Base-by-base conservation (phyloP, 2,329 filamentous ascomycete species). In the Fusarium papillatum region DNA sequence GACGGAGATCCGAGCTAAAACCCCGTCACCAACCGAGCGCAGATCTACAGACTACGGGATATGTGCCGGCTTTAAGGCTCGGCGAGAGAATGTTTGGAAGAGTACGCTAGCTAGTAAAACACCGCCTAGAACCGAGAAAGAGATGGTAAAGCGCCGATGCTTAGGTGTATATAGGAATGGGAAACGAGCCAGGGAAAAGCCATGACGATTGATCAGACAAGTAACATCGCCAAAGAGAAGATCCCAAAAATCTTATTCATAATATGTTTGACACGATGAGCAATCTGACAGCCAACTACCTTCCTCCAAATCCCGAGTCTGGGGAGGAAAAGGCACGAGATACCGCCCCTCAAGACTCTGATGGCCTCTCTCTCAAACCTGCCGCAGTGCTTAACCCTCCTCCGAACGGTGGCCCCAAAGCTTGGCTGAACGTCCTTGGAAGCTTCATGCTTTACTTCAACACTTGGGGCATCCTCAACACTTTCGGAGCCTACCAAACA, bases 401-500 rank as follows among this genome's bases (percentile, higher is more conserved):
- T 53, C 48, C 48, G 24, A 53, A 29, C 17, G 48, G 48, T 29
- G 48, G 48, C 14, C 17, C 26, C 9, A 17, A 2, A 53, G 26
- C 48, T 10, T 55, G 50, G 50, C 4, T 31, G 26, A 55, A 55
- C 24, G 50, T 55, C 7, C 26, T 55, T 7, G 50, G 50, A 9
- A 24, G 43, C 10, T 69, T 64, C 16, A 55, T 64, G 13, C 84
- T 90, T 57, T 88, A 90, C 75, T 89, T 91, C 80, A 90, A 88
- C 74, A 89, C 90, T 1, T 92, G 90, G 86, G 83, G 84, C 2
- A 76, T 85, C 4, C 67, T 83, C 39, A 84, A 79, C 69, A 76
- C 87, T 9, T 91, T 90, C 68, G 88, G 88, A 9, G 86, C 88
- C 3, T 92, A 89, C 74, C 89, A 92, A 74, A 87, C 86, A 3